Percentiles rank a stretch among this genome's conserved stretches.
These are phyloP conservation scores for Sphagnum contortum DNA, from an alignment of 225 moss, liverwort and hornwort genomes.

Conservation along the genomic window DNA sequence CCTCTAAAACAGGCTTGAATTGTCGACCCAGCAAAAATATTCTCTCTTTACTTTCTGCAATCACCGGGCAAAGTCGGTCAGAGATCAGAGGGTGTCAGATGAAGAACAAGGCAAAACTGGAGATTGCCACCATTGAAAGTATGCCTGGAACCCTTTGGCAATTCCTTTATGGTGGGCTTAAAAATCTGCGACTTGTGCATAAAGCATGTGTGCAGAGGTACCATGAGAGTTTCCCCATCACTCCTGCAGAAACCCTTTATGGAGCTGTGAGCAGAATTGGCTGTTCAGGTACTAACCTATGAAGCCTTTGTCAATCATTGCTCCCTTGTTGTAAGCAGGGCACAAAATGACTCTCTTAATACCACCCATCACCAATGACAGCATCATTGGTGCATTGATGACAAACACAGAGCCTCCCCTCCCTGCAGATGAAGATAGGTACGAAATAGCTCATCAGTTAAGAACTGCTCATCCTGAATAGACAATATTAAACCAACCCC, in stretches of 20 bases:
- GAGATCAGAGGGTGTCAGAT: background rate
- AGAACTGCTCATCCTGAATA: no score
- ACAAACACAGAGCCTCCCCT: constrained; percentile 62
- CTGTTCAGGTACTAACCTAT: constrained; percentile 38
- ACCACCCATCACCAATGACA: constrained; percentile 56
- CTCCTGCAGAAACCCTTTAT: background rate
- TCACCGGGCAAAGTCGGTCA: constrained; percentile 1
- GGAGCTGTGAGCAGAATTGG: background rate
- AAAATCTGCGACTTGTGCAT: no score
- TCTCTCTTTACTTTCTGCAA: constrained; percentile 56
- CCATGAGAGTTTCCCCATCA: background rate
- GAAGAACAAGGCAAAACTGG: background rate
- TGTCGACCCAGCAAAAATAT: constrained; percentile 51
- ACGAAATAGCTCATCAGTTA: no score
- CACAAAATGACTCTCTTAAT: constrained; percentile 60
- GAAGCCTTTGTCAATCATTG: constrained; percentile 61
- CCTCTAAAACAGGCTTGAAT: constrained; percentile 44
- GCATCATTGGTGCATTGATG: constrained; percentile 84
- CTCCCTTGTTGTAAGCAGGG: constrained; percentile 57
- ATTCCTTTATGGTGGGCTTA: no score
- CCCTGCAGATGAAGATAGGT: constrained; percentile 24
- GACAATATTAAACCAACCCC: no score
- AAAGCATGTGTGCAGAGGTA: background rate
- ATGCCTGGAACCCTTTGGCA: no score
- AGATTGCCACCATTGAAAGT: background rate